Percentiles rank a stretch among this genome's conserved stretches.
phyloP scores from a whole-genome alignment of 2,329 filamentous ascomycete genomes.

The Colletotrichum zoysiae region DNA sequence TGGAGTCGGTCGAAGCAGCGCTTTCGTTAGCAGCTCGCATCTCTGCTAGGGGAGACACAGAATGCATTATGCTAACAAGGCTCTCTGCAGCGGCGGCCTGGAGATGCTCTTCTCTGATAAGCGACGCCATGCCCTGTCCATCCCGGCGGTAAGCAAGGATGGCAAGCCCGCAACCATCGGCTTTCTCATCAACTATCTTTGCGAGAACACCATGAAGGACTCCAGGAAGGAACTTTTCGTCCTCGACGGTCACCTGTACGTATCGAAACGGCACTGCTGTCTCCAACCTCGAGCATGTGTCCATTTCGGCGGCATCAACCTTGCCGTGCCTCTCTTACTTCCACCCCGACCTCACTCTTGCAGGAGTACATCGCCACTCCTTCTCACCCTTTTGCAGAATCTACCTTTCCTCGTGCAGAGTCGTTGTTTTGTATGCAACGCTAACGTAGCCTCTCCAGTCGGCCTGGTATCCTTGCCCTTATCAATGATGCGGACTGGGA shows the following conservation, averaged over 20 bases:
- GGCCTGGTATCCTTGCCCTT: constrained; percentile 93
- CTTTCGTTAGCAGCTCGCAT: constrained; percentile 22
- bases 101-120: constrained; percentile 94
- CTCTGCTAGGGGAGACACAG: constrained; percentile 14
- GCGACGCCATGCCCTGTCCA: constrained; percentile 75
- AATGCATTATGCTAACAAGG: constrained; percentile 32
- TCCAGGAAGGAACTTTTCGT: constrained; percentile 89
- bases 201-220: constrained; percentile 87
- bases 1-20: constrained; percentile 7
- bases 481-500: constrained; percentile 99
- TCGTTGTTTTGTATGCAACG: constrained; percentile 26
- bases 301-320: constrained; percentile 25
- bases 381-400: neutral
- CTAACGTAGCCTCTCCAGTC: constrained; percentile 63
- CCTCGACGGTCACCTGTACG: constrained; percentile 88
- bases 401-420: constrained; percentile 13
- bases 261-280: constrained; percentile 46
- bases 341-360: constrained; percentile 24
- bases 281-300: constrained; percentile 33
- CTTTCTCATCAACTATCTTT: constrained; percentile 83
- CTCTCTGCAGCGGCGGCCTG: constrained; percentile 78
- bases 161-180: constrained; percentile 76
- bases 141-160: constrained; percentile 73
- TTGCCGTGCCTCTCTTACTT: constrained; percentile 38
- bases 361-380: constrained; percentile 31